Evolutionary conservation across 768 basidiomycete genomes (phyloP).

Genomic region (Lentinula sp.): DNA sequence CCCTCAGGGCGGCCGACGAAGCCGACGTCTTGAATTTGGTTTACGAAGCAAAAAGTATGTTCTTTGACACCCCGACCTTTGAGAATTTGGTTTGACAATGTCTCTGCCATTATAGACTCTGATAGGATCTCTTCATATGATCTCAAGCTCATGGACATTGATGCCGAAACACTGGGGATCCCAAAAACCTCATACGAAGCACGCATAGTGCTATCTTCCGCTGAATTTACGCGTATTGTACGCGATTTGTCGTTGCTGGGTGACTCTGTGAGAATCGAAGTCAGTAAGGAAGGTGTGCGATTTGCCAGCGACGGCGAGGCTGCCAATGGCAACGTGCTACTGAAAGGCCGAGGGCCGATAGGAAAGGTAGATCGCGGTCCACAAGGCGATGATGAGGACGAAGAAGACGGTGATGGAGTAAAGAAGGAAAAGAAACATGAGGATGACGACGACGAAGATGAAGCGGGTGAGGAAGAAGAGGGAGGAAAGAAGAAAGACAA

Average conservation of each 20-base stretch:
- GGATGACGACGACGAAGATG: constrained; percentile 29
- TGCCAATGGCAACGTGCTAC: constrained; percentile 81
- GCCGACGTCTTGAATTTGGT: constrained; percentile 82
- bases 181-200: constrained; percentile 98
- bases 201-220: constrained; percentile 77
- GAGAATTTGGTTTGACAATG: neutral
- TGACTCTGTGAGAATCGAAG: constrained; percentile 93
- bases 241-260: constrained; percentile 87
- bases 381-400: constrained; percentile 33
- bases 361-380: constrained; percentile 19
- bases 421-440: constrained; percentile 31
- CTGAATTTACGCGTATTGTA: constrained; percentile 90
- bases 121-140: constrained; percentile 97
- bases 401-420: constrained; percentile 29
- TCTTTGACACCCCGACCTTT: neutral
- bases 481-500: constrained; percentile 37
- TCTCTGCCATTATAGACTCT: constrained; percentile 43
- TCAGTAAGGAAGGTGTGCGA: constrained; percentile 90
- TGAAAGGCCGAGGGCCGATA: constrained; percentile 35
- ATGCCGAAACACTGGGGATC: constrained; percentile 89
- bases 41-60: constrained; percentile 86
- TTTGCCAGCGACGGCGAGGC: constrained; percentile 93
- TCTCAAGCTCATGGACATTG: constrained; percentile 99
- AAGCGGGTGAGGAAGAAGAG: constrained; percentile 27
- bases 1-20: constrained; percentile 86